Conservation (phyloP, 116 monocot species). For the Iris pallida region DNA sequence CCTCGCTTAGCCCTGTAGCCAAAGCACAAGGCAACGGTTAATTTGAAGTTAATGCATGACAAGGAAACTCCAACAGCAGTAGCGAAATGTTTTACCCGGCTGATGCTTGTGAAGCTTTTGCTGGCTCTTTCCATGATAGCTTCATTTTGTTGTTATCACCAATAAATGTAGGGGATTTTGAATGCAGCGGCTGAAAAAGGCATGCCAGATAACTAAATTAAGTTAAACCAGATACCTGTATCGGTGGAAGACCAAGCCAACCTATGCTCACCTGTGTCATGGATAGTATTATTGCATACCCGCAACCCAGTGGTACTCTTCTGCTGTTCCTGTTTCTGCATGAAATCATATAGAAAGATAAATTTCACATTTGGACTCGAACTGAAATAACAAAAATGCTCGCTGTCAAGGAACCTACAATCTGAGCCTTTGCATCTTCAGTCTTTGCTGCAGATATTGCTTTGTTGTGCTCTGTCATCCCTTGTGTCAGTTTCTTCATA, state of each 20-base stretch:
- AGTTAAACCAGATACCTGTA: neutral
- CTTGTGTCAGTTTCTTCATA: constrained; percentile 72
- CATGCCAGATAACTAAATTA: neutral
- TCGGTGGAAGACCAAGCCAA: neutral
- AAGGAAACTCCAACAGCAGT: neutral
- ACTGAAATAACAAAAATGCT: neutral
- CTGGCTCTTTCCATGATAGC: constrained; percentile 63
- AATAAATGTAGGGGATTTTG: constrained; percentile 75
- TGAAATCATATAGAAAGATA: neutral
- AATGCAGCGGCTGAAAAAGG: constrained; percentile 56
- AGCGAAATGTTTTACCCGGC: constrained; percentile 3
- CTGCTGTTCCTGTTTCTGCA: constrained; percentile 71
- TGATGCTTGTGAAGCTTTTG: constrained; percentile 36
- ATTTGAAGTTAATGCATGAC: neutral
- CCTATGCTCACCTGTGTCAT: constrained; percentile 55
- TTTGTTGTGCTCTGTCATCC: constrained; percentile 75
- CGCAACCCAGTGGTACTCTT: constrained; percentile 48
- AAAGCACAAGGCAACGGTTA: neutral
- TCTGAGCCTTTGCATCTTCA: constrained; percentile 61
- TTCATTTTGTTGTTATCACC: constrained; percentile 54
- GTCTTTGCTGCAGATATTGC: constrained; percentile 55
- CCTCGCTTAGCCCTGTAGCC: constrained; percentile 46
- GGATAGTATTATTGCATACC: constrained; percentile 65
- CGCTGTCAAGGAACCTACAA: constrained; percentile 37
- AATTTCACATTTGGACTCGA: neutral